Conservation (phyloP, 805 yeast genomes). For the Zygotorulaspora florentina region DNA sequence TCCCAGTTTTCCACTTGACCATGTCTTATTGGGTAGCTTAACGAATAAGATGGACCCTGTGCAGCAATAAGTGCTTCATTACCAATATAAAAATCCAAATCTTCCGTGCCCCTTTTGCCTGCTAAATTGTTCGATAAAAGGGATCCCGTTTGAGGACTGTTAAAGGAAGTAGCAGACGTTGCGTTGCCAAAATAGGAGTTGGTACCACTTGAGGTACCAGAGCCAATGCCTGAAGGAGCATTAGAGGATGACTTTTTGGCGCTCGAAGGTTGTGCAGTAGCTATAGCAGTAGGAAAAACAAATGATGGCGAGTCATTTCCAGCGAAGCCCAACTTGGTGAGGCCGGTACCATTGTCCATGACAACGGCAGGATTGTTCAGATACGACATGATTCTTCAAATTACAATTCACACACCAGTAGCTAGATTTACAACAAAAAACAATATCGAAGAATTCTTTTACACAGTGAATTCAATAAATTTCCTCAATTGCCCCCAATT, state of each 20-base stretch:
- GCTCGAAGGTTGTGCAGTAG: conserved; percentile 52
- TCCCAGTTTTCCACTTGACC: conserved; percentile 99
- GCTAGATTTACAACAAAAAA: background rate
- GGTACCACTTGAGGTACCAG: conserved; percentile 10
- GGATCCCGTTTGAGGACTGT: conserved; percentile 24
- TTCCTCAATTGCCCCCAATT: background rate
- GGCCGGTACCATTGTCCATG: conserved; percentile 98
- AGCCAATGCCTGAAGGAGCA: conserved; percentile 36
- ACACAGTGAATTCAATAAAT: background rate
- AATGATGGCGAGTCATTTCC: conserved; percentile 98
- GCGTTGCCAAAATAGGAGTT: conserved; percentile 34
- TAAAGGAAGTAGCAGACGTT: conserved; percentile 36
- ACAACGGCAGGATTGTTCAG: conserved; percentile 88
- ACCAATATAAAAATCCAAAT: conserved; percentile 90
- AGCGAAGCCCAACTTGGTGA: conserved; percentile 96
- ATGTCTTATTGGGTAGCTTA: conserved; percentile 90
- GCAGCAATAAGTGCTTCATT: conserved; percentile 91
- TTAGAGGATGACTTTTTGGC: conserved; percentile 37
- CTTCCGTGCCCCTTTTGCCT: conserved; percentile 85
- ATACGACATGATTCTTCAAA: conserved; percentile 44
- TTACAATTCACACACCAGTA: background rate
- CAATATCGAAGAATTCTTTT: no score
- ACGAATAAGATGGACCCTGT: conserved; percentile 82
- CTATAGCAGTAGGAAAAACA: conserved; percentile 94
- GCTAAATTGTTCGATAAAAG: conserved; percentile 42